These are phyloP conservation scores for Calycina herbarum DNA, from an alignment of 2,329 filamentous ascomycete genomes.

Conservation along the genomic window DNA sequence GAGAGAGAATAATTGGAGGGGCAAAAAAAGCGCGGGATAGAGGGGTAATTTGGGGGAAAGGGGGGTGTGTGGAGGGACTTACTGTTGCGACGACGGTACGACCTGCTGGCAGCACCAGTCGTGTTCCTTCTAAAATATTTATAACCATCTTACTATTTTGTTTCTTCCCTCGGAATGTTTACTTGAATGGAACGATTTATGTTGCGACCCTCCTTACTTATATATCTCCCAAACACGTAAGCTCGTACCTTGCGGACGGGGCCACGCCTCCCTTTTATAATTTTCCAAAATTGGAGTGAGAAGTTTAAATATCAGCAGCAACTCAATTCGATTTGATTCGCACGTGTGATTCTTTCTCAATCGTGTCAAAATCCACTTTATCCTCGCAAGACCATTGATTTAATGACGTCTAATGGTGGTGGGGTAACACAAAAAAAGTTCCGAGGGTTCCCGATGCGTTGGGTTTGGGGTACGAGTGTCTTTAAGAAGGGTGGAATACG, in stretches of 20 bases:
- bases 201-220: not conserved
- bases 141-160: not conserved
- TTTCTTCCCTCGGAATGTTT: not conserved
- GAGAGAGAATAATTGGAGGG: not conserved
- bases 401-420: not conserved
- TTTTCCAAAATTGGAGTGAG: too few relatives aligned
- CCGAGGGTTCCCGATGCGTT: not conserved
- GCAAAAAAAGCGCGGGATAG: too few relatives aligned
- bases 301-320: not conserved
- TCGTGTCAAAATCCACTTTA: not conserved
- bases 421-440: not conserved
- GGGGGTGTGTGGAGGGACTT: not conserved
- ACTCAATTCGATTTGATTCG: not conserved
- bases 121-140: not conserved
- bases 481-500: not conserved
- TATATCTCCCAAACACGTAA: too few relatives aligned
- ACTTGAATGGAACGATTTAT: not conserved
- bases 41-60: not conserved
- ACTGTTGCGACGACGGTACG: not conserved
- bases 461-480: not conserved
- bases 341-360: not conserved
- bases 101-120: not conserved
- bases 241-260: too few relatives aligned
- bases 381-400: not conserved
- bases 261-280: too few relatives aligned